Percentiles rank a stretch among this genome's conserved stretches.
These are phyloP conservation scores for Dispira simplex DNA, from an alignment of 192 early-diverging fungal genomes.

Conservation along the genomic window DNA sequence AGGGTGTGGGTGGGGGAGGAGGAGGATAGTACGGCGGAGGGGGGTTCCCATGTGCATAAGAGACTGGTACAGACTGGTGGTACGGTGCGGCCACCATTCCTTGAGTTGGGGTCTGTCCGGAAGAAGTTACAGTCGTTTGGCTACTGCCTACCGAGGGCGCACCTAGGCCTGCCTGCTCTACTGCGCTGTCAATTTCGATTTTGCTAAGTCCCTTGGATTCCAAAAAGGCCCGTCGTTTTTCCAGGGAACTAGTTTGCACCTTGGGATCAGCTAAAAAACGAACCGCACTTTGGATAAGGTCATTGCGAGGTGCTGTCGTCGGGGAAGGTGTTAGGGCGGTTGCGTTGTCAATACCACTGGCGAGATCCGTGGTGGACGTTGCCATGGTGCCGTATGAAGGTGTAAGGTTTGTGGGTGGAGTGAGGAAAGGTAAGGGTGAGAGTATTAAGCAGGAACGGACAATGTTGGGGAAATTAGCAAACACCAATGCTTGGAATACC, in stretches of 20 bases:
- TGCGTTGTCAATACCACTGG: neutral
- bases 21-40: constrained; percentile 17
- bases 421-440: neutral
- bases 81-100: constrained; percentile 15
- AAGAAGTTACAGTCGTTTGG: neutral
- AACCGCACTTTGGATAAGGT: constrained; percentile 68
- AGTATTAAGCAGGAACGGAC: neutral
- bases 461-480: neutral
- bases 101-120: constrained; percentile 14
- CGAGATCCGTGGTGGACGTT: neutral
- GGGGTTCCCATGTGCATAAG: constrained; percentile 20
- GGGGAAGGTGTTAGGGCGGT: neutral
- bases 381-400: neutral
- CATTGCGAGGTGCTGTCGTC: constrained; percentile 33
- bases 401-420: neutral
- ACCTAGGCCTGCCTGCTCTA: constrained; percentile 26
- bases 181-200: constrained; percentile 83
- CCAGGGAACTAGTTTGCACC: constrained; percentile 73
- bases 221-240: constrained; percentile 88
- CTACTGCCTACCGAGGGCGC: constrained; percentile 6
- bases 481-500: too few species aligned
- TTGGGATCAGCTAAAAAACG: constrained; percentile 88
- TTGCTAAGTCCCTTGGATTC: constrained; percentile 87
- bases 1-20: constrained; percentile 54
- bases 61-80: neutral